Base-by-base conservation (phyloP, 2,329 filamentous ascomycete genomes). In the Mariannaea elegans region DNA sequence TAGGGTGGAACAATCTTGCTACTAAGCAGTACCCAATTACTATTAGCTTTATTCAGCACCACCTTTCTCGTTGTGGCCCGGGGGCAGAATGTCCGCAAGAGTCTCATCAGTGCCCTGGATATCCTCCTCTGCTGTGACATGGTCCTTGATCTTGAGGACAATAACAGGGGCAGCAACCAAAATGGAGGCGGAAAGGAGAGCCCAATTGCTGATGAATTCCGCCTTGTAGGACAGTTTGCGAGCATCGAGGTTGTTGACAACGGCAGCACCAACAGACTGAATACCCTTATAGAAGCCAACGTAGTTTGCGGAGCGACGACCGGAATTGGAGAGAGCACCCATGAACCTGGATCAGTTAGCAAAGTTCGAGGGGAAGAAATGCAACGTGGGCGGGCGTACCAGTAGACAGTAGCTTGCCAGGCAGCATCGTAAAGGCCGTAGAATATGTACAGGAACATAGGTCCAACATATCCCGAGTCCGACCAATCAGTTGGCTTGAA, bases 331-430 rank as follows among this genome's bases (percentile, higher is more conserved):
- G 41, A 97, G 83, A 7, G 94, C 87, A 49, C 94, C 94, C 90
- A 98, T 97, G 81, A 90, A 94, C 89, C 89, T 64, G 74, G 89
- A 88, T 16, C 8, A 4, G 31, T 70, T 38, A 70, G 65, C n/a
- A 48, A 21, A 13, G 21, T 21, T 19, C 10, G 2, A 23, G 31
- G 2, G 39, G 16, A 7, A 3, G 24, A 13, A 18, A 14, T 3
- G 2, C 6, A 2, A 79, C 34, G 81, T 83, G 2, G 10, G 13
- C n/a, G n/a, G 81, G 90, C 93, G 73, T 87, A 93, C 94, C 94
- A 97, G 82, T 98, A 97, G 48, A 94, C 89, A 71, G 83, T 88
- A 0, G 93, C 94, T 81, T 98, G 94, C 90, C 93, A 97, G 54
- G 89, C 86, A 41, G 94, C 92, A 74, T 97, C 94, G 69, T 89